Evolutionary conservation across 164 flowering plant genomes (phyloP).

Genomic region (Pachysandra terminalis): DNA sequence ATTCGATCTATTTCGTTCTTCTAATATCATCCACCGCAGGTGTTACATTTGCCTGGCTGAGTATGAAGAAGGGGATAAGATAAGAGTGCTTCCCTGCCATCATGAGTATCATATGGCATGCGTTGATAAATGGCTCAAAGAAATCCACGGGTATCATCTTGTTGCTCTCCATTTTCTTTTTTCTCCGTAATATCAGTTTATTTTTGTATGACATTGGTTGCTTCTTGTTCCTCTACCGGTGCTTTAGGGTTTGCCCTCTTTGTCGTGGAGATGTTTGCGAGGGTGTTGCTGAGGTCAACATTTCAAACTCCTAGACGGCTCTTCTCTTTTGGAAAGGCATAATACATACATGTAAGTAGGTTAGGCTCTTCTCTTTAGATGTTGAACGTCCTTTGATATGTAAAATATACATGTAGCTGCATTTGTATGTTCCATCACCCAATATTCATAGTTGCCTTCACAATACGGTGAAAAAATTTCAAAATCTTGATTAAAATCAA

Average conservation of each 20-base stretch:
- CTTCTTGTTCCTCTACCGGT: slow-evolving; percentile 8
- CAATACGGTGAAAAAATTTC: neutral
- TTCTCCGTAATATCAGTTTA: neutral
- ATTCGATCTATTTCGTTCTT: neutral
- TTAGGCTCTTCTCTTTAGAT: slow-evolving; percentile 1
- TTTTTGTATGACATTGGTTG: neutral
- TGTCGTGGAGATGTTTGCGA: slow-evolving; percentile 77
- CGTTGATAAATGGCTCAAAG: slow-evolving; percentile 88
- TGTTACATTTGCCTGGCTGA: slow-evolving; percentile 80
- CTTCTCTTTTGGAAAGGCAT: slow-evolving; percentile 13
- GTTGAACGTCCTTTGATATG: neutral
- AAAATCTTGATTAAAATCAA: no score
- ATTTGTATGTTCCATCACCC: neutral
- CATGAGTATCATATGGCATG: slow-evolving; percentile 78
- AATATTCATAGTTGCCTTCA: neutral
- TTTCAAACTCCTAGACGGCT: slow-evolving; percentile 19
- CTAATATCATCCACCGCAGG: slow-evolving; percentile 25
- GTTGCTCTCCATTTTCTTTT: neutral
- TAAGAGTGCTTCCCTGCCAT: slow-evolving; percentile 71
- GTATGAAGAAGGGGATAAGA: slow-evolving; percentile 75
- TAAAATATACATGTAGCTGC: neutral
- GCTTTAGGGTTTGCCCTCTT: slow-evolving; percentile 73
- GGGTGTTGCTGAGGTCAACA: slow-evolving; percentile 27
- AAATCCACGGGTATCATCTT: slow-evolving; percentile 61
- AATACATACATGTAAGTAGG: slow-evolving; percentile 20